phyloP scores from a whole-genome alignment of 2,329 filamentous ascomycete genomes.

The Talaromyces sp. region DNA sequence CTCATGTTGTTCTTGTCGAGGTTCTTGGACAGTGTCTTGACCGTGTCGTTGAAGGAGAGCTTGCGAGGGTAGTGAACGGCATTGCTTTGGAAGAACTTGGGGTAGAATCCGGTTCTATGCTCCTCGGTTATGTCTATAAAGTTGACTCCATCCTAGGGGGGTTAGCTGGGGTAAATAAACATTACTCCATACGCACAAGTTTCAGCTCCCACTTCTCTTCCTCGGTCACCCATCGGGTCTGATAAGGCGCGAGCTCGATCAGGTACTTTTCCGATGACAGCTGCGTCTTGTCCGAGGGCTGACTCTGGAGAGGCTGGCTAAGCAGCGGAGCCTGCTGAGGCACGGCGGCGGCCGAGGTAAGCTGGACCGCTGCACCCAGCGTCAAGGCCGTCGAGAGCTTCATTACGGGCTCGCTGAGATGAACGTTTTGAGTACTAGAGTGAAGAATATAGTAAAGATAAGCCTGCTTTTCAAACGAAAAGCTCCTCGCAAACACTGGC shows the following conservation, averaged over 20 bases:
- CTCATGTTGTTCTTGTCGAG: slow-evolving; percentile 73
- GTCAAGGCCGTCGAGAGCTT: slow-evolving; percentile 6
- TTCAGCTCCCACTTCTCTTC: slow-evolving; percentile 92
- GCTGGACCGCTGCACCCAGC: slow-evolving; percentile 7
- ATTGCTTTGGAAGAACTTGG: slow-evolving; percentile 29
- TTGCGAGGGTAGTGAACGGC: slow-evolving; percentile 62
- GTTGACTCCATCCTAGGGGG: slow-evolving; percentile 65
- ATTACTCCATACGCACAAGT: slow-evolving; percentile 50
- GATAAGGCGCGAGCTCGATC: slow-evolving; percentile 77
- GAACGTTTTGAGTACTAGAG: no score
- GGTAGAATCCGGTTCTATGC: slow-evolving; percentile 56
- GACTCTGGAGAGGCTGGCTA: neutral
- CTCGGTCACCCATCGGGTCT: slow-evolving; percentile 83
- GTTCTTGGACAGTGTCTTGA: slow-evolving; percentile 61
- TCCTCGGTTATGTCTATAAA: slow-evolving; percentile 92
- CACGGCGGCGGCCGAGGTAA: slow-evolving; percentile 4
- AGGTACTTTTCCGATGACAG: slow-evolving; percentile 56
- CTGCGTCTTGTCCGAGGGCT: neutral
- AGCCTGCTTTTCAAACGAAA: neutral
- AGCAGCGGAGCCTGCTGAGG: slow-evolving; percentile 4
- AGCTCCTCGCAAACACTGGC: neutral
- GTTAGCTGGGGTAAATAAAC: neutral
- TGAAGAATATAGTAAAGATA: neutral
- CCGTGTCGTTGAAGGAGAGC: slow-evolving; percentile 58
- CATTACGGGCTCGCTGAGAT: slow-evolving; percentile 3